These are phyloP conservation scores for Ganoderma leucocontextum DNA, from an alignment of 1,284 basidiomycete species.

Conservation along the genomic window DNA sequence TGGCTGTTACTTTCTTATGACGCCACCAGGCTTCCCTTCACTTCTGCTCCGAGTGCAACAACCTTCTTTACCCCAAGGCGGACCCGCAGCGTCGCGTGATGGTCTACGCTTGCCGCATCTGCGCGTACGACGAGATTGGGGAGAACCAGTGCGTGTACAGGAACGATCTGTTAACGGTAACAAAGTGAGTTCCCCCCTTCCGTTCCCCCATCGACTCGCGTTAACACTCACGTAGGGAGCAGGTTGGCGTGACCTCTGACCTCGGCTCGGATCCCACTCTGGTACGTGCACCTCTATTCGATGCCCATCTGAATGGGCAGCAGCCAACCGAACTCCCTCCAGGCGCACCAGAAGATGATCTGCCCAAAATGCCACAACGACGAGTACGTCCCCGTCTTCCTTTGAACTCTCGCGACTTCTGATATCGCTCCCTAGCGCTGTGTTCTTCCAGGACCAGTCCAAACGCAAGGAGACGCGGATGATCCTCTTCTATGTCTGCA, in stretches of 20 bases:
- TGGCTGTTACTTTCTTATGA: neutral
- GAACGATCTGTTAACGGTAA: constrained; percentile 94
- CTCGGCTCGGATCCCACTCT: constrained; percentile 92
- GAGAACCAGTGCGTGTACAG: constrained; percentile 91
- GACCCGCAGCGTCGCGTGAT: constrained; percentile 88
- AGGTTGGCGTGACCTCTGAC: constrained; percentile 91
- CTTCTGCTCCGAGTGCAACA: constrained; percentile 94
- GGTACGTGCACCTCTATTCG: constrained; percentile 49
- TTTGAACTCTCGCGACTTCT: constrained; percentile 14
- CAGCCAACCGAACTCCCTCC: constrained; percentile 7
- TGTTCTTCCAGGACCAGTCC: constrained; percentile 94
- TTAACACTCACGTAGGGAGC: constrained; percentile 69
- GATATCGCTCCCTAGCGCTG: constrained; percentile 63
- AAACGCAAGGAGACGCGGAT: constrained; percentile 91
- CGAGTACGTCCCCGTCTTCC: constrained; percentile 59
- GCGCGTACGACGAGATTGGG: constrained; percentile 86
- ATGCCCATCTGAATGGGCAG: neutral
- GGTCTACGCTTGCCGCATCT: constrained; percentile 95
- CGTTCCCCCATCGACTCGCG: neutral
- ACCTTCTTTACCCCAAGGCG: constrained; percentile 92
- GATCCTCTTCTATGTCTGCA: constrained; percentile 94
- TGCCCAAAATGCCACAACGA: constrained; percentile 78
- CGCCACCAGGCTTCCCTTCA: constrained; percentile 72
- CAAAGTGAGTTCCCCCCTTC: constrained; percentile 70
- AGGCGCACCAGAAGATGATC: constrained; percentile 78